Percentiles rank a stretch among this genome's conserved stretches.
phyloP scores from a whole-genome alignment of 768 basidiomycete genomes.

The Termitomyces sp. region DNA sequence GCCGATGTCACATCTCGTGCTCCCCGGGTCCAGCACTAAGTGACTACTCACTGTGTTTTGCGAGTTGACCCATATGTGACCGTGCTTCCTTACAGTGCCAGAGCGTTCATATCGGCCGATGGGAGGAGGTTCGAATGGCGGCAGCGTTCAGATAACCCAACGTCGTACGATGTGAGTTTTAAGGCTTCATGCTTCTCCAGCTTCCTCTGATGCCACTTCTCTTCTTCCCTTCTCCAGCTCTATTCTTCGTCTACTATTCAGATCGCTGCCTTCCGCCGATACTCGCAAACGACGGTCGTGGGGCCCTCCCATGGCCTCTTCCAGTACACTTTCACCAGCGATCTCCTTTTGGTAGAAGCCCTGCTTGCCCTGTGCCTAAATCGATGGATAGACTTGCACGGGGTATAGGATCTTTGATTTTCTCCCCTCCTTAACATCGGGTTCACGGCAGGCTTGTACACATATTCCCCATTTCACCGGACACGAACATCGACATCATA shows the following conservation, averaged over 20 bases:
- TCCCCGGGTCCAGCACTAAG: constrained; percentile 48
- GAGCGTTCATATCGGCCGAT: constrained; percentile 55
- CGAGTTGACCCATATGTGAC: constrained; percentile 13
- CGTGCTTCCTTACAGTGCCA: constrained; percentile 39
- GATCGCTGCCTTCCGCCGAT: constrained; percentile 59
- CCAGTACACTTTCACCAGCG: constrained; percentile 61
- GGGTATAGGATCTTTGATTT: constrained; percentile 30
- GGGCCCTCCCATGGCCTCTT: constrained; percentile 64
- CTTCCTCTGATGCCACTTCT: neutral
- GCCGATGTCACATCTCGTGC: constrained; percentile 62
- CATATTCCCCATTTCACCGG: constrained; percentile 5
- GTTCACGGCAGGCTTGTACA: constrained; percentile 11
- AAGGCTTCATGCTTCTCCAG: constrained; percentile 2
- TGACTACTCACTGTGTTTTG: constrained; percentile 27
- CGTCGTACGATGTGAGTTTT: constrained; percentile 61
- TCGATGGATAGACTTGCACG: constrained; percentile 67
- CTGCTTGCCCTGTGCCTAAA: constrained; percentile 68
- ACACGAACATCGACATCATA: constrained; percentile 14
- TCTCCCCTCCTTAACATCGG: constrained; percentile 1
- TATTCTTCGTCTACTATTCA: constrained; percentile 43
- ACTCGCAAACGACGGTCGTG: constrained; percentile 48
- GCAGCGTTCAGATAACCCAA: constrained; percentile 39
- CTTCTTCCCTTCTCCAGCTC: constrained; percentile 29
- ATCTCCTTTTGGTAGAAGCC: constrained; percentile 56
- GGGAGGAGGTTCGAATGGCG: constrained; percentile 68